phyloP scores from a whole-genome alignment of 2,329 filamentous ascomycete genomes.

The Annulohypoxylon truncatum region DNA sequence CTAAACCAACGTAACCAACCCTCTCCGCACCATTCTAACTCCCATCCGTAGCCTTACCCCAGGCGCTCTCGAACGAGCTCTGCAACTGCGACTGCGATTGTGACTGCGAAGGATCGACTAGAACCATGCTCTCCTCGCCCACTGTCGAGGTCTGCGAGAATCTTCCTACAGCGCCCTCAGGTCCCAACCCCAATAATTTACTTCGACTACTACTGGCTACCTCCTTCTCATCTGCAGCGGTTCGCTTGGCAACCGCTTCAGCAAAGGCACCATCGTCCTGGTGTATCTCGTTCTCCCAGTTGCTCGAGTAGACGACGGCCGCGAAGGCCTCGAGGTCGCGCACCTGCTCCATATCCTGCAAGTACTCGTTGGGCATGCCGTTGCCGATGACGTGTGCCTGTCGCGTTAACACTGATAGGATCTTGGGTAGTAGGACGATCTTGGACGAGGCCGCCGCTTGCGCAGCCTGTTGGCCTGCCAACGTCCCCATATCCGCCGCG shows the following conservation, averaged over 20 bases:
- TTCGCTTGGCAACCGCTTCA: constrained; percentile 40
- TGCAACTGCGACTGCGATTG: constrained; percentile 48
- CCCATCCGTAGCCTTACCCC: constrained; percentile 71
- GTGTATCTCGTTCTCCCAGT: constrained; percentile 77
- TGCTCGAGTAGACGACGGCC: constrained; percentile 87
- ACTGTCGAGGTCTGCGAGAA: constrained; percentile 29
- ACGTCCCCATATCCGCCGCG: not conserved
- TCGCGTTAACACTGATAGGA: constrained; percentile 87
- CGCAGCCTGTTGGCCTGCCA: constrained; percentile 30
- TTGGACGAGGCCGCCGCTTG: constrained; percentile 62
- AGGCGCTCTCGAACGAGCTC: constrained; percentile 73
- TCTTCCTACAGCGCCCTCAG: constrained; percentile 36
- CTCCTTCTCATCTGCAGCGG: constrained; percentile 30
- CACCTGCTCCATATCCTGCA: constrained; percentile 80
- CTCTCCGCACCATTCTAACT: constrained; percentile 5
- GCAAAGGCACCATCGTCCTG: constrained; percentile 54
- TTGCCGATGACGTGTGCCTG: constrained; percentile 92
- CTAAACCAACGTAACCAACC: not conserved
- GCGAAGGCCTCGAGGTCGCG: constrained; percentile 84
- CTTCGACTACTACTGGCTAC: constrained; percentile 4
- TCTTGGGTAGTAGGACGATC: constrained; percentile 79
- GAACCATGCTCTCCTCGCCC: constrained; percentile 63
- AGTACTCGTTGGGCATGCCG: constrained; percentile 77
- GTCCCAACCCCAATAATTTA: not conserved
- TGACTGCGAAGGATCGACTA: constrained; percentile 57